A percentile compares a stretch with the other conserved stretches of the same genome.
Conservation (phyloP, 192 early-diverging fungal genomes). For the Radiomyces spectabilis region DNA sequence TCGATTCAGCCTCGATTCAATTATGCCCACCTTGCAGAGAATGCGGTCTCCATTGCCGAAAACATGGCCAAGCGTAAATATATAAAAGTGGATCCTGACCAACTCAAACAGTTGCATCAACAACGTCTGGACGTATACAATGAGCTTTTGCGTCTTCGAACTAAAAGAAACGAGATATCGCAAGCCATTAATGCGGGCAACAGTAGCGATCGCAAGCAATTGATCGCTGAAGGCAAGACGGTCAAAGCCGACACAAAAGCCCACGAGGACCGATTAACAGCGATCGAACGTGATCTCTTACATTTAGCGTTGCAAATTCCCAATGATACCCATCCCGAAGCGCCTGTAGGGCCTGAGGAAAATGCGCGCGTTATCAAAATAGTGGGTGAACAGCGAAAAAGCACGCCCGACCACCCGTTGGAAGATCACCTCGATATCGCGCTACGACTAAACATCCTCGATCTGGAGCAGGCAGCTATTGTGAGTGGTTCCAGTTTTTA, state of each 20-base stretch:
- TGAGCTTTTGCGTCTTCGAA: constrained; percentile 4
- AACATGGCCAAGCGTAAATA: constrained; percentile 15
- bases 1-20: constrained; percentile 17
- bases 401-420: constrained; percentile 21
- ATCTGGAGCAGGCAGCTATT: constrained; percentile 72
- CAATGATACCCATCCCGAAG: constrained; percentile 59
- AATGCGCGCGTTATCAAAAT: constrained; percentile 44
- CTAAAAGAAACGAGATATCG: constrained; percentile 12
- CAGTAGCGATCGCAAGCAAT: constrained; percentile 1
- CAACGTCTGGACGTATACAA: background rate
- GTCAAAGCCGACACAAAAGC: background rate
- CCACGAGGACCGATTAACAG: constrained; percentile 51
- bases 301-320: constrained; percentile 54
- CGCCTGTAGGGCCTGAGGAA: constrained; percentile 66
- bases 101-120: constrained; percentile 1
- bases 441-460: constrained; percentile 53
- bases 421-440: constrained; percentile 63
- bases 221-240: constrained; percentile 36
- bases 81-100: background rate
- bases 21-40: constrained; percentile 10
- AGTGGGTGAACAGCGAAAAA: constrained; percentile 13
- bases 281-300: constrained; percentile 37
- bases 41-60: background rate
- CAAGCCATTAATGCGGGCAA: background rate
- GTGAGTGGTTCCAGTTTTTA: constrained; percentile 79